Evolutionary conservation across 176 grass and related monocot genomes (phyloP).

Genomic region (Carex kokanica): DNA sequence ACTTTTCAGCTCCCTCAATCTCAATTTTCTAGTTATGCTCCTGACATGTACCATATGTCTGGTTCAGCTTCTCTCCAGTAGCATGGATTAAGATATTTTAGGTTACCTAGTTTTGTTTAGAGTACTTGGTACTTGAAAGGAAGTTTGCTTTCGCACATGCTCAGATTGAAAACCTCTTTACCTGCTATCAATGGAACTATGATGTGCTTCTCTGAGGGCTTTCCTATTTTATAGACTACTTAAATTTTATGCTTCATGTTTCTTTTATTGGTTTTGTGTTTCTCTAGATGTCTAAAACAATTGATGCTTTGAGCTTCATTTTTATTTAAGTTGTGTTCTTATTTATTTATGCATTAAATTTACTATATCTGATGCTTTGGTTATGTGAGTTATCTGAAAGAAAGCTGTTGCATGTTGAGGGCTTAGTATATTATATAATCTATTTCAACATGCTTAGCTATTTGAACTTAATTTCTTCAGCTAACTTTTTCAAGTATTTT

Average conservation of each 20-base stretch:
- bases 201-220: neutral
- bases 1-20: too few species aligned
- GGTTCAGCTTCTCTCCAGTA: too few species aligned
- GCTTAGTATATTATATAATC: too few species aligned
- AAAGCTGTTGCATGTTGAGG: too few species aligned
- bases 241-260: neutral
- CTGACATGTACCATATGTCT: neutral
- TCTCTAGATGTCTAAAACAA: neutral
- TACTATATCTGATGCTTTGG: neutral
- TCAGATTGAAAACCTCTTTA: neutral
- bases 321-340: neutral
- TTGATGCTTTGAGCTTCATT: neutral
- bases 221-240: neutral
- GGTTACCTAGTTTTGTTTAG: too few species aligned
- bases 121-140: neutral
- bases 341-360: neutral
- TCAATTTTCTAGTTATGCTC: too few species aligned
- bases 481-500: too few species aligned
- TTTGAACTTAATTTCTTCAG: too few species aligned
- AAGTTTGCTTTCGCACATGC: neutral
- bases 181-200: neutral
- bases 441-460: too few species aligned
- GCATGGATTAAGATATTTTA: too few species aligned
- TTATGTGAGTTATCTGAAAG: neutral
- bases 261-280: too few species aligned